Evolutionary conservation across 257 asterid genomes (phyloP), one percentile per base, ranked within the genome.

Genomic region (Solanum verrucosum): DNA sequence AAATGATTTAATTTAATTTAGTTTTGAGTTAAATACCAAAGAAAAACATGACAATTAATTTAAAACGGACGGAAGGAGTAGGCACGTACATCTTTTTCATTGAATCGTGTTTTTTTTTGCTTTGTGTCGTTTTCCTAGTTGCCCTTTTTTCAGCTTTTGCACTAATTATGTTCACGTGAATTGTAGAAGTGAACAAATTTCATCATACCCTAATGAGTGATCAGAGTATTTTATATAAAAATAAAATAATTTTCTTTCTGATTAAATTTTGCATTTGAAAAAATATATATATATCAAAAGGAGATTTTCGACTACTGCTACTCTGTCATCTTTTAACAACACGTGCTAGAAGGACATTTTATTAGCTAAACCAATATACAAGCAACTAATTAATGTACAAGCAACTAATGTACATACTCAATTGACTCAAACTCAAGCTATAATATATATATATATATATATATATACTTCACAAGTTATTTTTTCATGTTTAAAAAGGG

Each of bases 11-110:
- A 14, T 29, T 29, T 7, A 70, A 70, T 70, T 70, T 29, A 29
- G 6, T 2, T 70, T 29, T 0, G n/a, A 70, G 10, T 70, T 3
- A 12, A 27, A 68, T 7, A 71, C 0, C 0, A 14, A 16, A 8
- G 1, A 1, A 71, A 14, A 6, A 15, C 0, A 12, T 14, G 38
- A 29, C 12, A 70, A 29, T 4, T 29, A 70, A 70, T 70, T 70
- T 29, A 16, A 3, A 7, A 14, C 0, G 1, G 16, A 27, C n/a
- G 2, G 23, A 18, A 15, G 9, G 5, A 31, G 37, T 31, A 67
- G 33, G 10, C 4, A 42, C 23, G n/a, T 40, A 7, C 25, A 40
- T 42, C n/a, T n/a, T 42, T 77, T 25, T 49, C 35, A 40, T 42
- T 5, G 4, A 38, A 42, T 25, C 37, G 6, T 14, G 85, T 27